A percentile compares a stretch with the other conserved stretches of the same genome.
Evolutionary conservation across 2,329 filamentous ascomycete species (phyloP).

Genomic region (Pestalotiopsis sp.): DNA sequence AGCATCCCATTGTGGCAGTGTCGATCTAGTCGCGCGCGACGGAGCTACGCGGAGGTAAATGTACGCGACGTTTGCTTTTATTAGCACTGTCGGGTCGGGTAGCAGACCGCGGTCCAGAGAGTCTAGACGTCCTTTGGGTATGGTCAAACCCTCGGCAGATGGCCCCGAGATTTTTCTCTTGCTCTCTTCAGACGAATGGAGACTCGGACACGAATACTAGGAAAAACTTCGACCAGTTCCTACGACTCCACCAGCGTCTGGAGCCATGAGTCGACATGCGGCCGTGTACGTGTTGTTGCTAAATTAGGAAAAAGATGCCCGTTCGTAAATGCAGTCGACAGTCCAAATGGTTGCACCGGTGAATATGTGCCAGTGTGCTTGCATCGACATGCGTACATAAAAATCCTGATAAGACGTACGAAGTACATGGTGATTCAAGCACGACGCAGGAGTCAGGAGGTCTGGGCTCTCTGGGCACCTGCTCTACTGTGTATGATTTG

Average conservation of each 20-base stretch:
- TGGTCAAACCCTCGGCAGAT: background rate
- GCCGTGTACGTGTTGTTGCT: background rate
- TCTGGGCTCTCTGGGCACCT: background rate
- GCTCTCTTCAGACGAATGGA: background rate
- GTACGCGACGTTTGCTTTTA: too few relatives aligned
- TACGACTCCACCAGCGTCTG: background rate
- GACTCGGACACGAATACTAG: background rate
- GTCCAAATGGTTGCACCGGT: background rate
- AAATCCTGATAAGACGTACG: too few relatives aligned
- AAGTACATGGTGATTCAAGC: background rate
- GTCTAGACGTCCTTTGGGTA: background rate
- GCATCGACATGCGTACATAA: background rate
- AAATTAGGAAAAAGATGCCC: background rate
- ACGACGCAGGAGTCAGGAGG: background rate
- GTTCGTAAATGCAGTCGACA: background rate
- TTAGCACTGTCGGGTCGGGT: background rate
- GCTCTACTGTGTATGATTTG: background rate
- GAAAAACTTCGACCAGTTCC: background rate
- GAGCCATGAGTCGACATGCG: background rate
- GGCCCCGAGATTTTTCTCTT: background rate
- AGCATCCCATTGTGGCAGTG: conserved; percentile 1
- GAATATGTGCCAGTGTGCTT: background rate
- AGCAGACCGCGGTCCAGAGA: background rate
- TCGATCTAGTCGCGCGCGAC: background rate
- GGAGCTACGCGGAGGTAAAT: background rate